Conservation (phyloP, 768 basidiomycete species). For the Tricholoma furcatifolium region DNA sequence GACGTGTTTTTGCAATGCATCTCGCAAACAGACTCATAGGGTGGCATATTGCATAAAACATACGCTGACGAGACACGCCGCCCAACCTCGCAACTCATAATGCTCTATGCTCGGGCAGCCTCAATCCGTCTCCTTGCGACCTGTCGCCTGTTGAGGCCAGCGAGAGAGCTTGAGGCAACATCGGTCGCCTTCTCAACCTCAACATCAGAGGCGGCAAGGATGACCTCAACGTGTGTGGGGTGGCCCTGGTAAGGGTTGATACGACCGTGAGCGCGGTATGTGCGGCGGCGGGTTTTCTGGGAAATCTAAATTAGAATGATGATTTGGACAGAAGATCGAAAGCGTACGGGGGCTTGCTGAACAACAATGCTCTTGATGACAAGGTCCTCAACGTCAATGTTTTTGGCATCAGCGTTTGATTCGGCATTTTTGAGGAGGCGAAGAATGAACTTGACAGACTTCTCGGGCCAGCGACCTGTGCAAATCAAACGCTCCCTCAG, state of each 20-base stretch:
- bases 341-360: constrained; percentile 93
- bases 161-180: constrained; percentile 55
- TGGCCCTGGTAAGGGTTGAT: constrained; percentile 99
- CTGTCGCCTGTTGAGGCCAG: constrained; percentile 82
- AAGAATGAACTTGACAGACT: constrained; percentile 94
- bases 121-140: constrained; percentile 86
- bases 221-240: constrained; percentile 95
- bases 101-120: constrained; percentile 59
- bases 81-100: constrained; percentile 11
- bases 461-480: constrained; percentile 99
- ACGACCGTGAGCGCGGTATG: constrained; percentile 96
- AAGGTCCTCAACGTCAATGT: constrained; percentile 89
- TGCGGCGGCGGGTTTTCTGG: constrained; percentile 97
- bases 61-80: constrained; percentile 18
- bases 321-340: neutral
- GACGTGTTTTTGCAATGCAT: constrained; percentile 8
- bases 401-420: constrained; percentile 98
- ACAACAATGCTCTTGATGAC: constrained; percentile 96
- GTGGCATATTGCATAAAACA: constrained; percentile 25
- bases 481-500: neutral
- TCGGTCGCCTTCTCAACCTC: constrained; percentile 94
- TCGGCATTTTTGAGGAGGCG: constrained; percentile 98
- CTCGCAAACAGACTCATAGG: constrained; percentile 13
- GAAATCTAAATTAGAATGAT: constrained; percentile 5
- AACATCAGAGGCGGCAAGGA: constrained; percentile 74